Evolutionary conservation across 495 filamentous ascomycete species (phyloP).

Genomic region (Penicillium mononematosum): DNA sequence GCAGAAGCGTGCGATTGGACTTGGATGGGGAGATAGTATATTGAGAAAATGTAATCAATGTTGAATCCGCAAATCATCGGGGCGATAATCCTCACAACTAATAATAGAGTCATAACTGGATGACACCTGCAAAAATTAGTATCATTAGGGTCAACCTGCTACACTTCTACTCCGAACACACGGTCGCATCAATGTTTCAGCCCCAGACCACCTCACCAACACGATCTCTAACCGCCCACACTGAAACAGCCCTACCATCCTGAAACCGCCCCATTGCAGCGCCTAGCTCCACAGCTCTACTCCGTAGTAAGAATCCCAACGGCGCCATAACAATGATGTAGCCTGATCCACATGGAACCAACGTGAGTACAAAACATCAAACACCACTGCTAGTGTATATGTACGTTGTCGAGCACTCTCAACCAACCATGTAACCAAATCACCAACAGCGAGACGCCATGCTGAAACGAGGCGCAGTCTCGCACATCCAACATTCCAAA

Average conservation of each 20-base stretch:
- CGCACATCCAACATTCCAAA: background rate
- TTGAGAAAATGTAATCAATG: background rate
- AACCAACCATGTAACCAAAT: background rate
- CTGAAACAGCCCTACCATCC: constrained; percentile 1
- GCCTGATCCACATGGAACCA: background rate
- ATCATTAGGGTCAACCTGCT: background rate
- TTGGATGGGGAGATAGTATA: background rate
- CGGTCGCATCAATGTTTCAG: background rate
- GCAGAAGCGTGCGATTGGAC: background rate
- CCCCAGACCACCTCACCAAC: background rate
- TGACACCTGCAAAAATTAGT: background rate
- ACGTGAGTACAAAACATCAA: too few relatives aligned
- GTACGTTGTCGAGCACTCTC: too few relatives aligned
- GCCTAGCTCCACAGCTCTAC: background rate
- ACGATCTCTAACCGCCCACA: constrained; percentile 7
- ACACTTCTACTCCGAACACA: background rate
- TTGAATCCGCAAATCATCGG: background rate
- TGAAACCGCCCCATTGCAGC: constrained; percentile 1
- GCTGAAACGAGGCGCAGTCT: background rate
- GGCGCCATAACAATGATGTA: background rate
- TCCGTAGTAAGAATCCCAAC: background rate
- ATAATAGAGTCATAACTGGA: background rate
- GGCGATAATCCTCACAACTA: background rate
- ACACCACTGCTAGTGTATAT: too few relatives aligned
- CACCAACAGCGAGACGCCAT: constrained; percentile 9